A percentile compares a stretch with the other conserved stretches of the same genome.
Evolutionary conservation across 1,284 basidiomycete species (phyloP).

Genomic region (Phylloporus sp.): DNA sequence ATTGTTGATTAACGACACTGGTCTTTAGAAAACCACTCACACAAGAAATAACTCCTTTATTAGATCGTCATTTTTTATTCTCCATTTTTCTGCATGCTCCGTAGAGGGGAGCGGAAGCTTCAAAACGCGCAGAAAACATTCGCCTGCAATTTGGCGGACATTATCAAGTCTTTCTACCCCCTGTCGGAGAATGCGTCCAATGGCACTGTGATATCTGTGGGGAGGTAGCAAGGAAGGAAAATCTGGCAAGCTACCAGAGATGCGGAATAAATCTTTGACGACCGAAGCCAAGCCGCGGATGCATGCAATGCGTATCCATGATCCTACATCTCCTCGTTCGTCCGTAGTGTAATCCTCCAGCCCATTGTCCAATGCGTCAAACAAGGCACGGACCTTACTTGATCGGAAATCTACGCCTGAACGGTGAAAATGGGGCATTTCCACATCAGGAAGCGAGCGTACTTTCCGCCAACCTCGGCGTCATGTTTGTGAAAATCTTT

Average conservation of each 20-base stretch:
- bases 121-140: conserved; percentile 59
- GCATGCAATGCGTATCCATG: conserved; percentile 89
- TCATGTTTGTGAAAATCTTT: conserved; percentile 54
- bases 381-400: conserved; percentile 47
- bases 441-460: conserved; percentile 31
- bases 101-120: conserved; percentile 47
- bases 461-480: conserved; percentile 51
- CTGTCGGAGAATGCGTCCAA: conserved; percentile 83
- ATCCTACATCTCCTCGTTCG: conserved; percentile 96
- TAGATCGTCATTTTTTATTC: conserved; percentile 47
- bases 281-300: conserved; percentile 63
- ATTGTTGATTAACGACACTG: neutral
- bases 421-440: conserved; percentile 17
- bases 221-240: conserved; percentile 64
- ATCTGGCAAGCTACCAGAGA: conserved; percentile 44
- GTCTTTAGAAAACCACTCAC: conserved; percentile 42
- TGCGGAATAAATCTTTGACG: conserved; percentile 50
- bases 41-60: conserved; percentile 58
- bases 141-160: conserved; percentile 81
- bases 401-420: conserved; percentile 50
- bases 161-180: conserved; percentile 91
- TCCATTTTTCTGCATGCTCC: conserved; percentile 49
- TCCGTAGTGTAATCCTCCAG: conserved; percentile 92
- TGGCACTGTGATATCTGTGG: conserved; percentile 56
- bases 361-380: conserved; percentile 62